These are phyloP conservation scores for Barnettozyma salicaria DNA, from an alignment of 805 yeast genomes.

Conservation along the genomic window DNA sequence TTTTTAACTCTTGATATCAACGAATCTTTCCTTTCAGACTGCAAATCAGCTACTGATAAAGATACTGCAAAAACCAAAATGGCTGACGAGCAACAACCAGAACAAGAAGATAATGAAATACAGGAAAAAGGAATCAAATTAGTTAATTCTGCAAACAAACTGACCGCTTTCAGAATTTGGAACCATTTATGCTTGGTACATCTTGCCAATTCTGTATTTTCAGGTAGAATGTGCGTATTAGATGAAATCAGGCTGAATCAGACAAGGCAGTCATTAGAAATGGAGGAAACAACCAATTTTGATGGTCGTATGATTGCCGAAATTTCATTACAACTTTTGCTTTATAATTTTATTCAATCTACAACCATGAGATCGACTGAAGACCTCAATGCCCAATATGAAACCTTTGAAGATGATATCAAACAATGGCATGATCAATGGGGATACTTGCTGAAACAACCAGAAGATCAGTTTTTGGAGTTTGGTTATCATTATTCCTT, in stretches of 20 bases:
- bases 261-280: conserved; percentile 50
- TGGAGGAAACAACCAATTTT: conserved; percentile 62
- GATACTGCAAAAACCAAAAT: not conserved
- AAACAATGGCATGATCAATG: conserved; percentile 60
- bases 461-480: conserved; percentile 69
- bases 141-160: conserved; percentile 33
- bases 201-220: conserved; percentile 54
- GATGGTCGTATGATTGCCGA: conserved; percentile 83
- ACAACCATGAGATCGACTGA: conserved; percentile 13
- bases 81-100: too few species aligned
- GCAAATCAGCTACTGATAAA: conserved; percentile 10
- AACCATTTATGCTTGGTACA: conserved; percentile 68
- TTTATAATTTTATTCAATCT: conserved; percentile 53
- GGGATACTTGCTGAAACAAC: conserved; percentile 63
- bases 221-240: conserved; percentile 59
- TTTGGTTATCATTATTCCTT: conserved; percentile 60
- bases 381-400: conserved; percentile 20
- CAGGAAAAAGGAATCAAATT: conserved; percentile 26
- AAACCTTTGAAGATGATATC: conserved; percentile 42
- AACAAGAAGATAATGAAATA: conserved; percentile 24
- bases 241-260: conserved; percentile 55
- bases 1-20: conserved; percentile 46
- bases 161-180: conserved; percentile 59
- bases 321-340: conserved; percentile 50
- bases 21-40: conserved; percentile 19